These are phyloP conservation scores for Lichina pygmaea DNA, from an alignment of 495 filamentous ascomycete species.

Conservation along the genomic window DNA sequence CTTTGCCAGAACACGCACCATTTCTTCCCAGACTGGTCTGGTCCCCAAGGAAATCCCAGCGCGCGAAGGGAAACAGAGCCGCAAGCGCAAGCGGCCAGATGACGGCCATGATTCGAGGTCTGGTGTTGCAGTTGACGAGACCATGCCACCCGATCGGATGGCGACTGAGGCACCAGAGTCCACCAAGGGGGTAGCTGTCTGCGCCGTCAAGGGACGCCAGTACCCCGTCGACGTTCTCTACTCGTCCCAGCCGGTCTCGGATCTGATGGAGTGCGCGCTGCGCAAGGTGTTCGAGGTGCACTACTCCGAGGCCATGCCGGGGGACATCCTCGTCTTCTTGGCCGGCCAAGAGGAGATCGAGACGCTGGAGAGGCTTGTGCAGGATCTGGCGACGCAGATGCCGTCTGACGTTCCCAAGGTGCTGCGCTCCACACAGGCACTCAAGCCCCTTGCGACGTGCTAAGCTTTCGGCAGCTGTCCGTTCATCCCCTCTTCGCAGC, in stretches of 20 bases:
- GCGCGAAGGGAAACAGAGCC: background rate
- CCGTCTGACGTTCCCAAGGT: conserved; percentile 48
- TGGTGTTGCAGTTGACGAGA: background rate
- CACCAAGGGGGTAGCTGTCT: conserved; percentile 6
- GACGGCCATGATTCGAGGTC: conserved; percentile 1
- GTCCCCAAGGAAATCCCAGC: background rate
- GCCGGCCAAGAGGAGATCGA: conserved; percentile 89
- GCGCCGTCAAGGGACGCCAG: conserved; percentile 68
- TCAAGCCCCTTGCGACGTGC: background rate
- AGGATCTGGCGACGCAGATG: conserved; percentile 47
- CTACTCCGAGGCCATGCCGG: conserved; percentile 61
- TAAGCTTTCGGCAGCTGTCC: conserved; percentile 20
- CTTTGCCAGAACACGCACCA: conserved; percentile 25
- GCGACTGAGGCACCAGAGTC: conserved; percentile 8
- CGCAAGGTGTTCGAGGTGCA: conserved; percentile 78
- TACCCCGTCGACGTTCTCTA: conserved; percentile 64
- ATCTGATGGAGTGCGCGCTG: conserved; percentile 60
- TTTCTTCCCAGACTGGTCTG: background rate
- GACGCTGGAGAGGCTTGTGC: conserved; percentile 46
- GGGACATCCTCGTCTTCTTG: conserved; percentile 82
- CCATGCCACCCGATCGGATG: conserved; percentile 4
- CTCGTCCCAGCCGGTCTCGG: conserved; percentile 45
- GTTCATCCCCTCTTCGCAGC: conserved; percentile 50
- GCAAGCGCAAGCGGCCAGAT: background rate
- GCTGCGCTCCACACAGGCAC: background rate